Percentiles rank a stretch among this genome's conserved stretches.
Evolutionary conservation across 73 alveolate species (phyloP).

Genomic region (Paraurostyla sp.): DNA sequence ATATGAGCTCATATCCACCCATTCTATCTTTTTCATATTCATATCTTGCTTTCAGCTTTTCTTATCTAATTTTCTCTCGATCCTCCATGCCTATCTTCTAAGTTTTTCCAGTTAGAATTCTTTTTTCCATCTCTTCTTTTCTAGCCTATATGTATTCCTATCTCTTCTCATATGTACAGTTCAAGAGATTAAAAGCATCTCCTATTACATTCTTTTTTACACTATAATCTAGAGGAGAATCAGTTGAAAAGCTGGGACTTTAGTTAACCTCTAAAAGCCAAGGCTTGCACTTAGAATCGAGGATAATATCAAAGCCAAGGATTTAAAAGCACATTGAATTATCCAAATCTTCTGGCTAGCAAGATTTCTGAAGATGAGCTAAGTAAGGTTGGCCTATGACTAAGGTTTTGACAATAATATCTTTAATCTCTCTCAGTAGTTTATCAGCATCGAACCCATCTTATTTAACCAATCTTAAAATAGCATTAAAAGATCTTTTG

Average conservation of each 20-base stretch:
- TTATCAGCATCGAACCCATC: conserved; percentile 65
- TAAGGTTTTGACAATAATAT: conserved; percentile 71
- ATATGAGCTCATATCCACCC: conserved; percentile 56
- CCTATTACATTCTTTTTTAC: conserved; percentile 81
- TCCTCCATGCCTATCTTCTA: conserved; percentile 28
- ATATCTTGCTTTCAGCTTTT: conserved; percentile 27
- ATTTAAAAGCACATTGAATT: conserved; percentile 73
- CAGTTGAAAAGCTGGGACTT: conserved; percentile 92
- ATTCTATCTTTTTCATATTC: conserved; percentile 27
- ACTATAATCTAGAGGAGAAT: conserved; percentile 89
- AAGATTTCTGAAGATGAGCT: conserved; percentile 59
- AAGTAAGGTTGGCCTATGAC: conserved; percentile 67
- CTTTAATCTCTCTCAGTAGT: conserved; percentile 63
- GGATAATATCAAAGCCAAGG: conserved; percentile 89
- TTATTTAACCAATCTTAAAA: conserved; percentile 40
- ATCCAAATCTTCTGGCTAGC: conserved; percentile 70
- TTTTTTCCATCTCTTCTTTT: conserved; percentile 58
- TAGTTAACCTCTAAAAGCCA: conserved; percentile 96
- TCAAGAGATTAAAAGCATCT: conserved; percentile 85
- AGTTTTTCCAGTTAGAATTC: conserved; percentile 63
- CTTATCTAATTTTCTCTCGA: not conserved
- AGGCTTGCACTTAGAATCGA: conserved; percentile 90
- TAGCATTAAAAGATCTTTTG: conserved; percentile 69
- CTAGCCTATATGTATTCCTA: conserved; percentile 7
- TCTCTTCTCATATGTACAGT: conserved; percentile 55